Base-by-base conservation (phyloP, 352 stramenopile genomes). In the Saprolegnia diclina region DNA sequence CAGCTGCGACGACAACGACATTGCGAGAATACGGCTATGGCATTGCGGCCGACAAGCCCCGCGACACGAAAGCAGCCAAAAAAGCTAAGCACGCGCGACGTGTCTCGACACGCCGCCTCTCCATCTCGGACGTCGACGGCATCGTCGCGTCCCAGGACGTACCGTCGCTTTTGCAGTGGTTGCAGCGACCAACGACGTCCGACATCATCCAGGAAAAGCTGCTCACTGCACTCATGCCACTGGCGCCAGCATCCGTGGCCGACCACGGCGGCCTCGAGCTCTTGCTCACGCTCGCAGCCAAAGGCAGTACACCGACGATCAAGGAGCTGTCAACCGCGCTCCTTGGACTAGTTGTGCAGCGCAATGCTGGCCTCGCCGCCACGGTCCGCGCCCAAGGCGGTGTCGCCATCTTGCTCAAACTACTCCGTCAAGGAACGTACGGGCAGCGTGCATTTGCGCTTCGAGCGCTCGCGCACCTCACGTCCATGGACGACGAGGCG, bases 361-460 rank as follows among this genome's bases (percentile, higher is more conserved):
- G 56, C 19, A 16, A 22, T 4, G 1, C 37, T 3, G 32, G 21
- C 9, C 46, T 53, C n/a, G 56, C 56, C 5, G 22, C 35, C 3
- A 19, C 40, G 14, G 50, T 64, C 26, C 35, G 56, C 19, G 37
- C 46, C 19, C 24, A 64, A 64, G 56, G 35, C 35, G 56, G 56
- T 14, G 40, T 64, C 32, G 11, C 24, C 4, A 38, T 38, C 29
- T 24, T 64, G 10, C 18, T 64, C 35, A 46, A 50, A 50, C 19
- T 64, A 21, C 26, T 64, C 21, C 56, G 56, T 0, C 56, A 64
- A 48, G 56, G 56, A 19, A 64, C 56, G 26, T 64, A 52, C 50
- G 56, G 46, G 14, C 56, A 64, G 26, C 56, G 56, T 6, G 50
- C 32, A 6, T 64, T 64, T 64, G 56, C 56, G 1, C 40, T 64